Percentiles rank a stretch among this genome's conserved stretches.
Conservation (phyloP, 345 rosid species). For the Cochlearia excelsa region DNA sequence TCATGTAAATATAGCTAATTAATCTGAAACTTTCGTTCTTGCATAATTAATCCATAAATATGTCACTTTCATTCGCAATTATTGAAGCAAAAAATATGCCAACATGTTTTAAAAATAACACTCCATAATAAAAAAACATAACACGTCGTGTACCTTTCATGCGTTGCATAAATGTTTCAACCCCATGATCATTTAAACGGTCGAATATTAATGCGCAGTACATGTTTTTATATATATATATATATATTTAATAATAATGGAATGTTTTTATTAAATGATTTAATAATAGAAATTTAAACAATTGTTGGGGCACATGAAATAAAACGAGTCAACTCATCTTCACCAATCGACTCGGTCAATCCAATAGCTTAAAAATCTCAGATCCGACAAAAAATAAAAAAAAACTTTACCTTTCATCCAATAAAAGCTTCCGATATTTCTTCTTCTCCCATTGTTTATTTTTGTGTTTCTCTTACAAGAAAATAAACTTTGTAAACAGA, state of each 20-base stretch:
- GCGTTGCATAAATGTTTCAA: too few species aligned
- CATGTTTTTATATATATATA: neutral
- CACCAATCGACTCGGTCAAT: constrained; percentile 28
- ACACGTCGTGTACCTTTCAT: too few species aligned
- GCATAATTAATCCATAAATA: too few species aligned
- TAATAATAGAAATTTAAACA: too few species aligned
- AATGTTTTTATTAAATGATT: constrained; percentile 13
- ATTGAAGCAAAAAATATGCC: too few species aligned
- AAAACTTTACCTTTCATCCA: constrained; percentile 19
- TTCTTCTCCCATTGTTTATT: constrained; percentile 19
- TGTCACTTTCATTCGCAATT: too few species aligned
- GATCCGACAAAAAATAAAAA: neutral
- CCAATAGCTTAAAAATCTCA: constrained; percentile 18
- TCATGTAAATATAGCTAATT: too few species aligned
- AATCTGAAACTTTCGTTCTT: too few species aligned
- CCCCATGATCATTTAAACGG: constrained; percentile 15
- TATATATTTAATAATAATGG: neutral
- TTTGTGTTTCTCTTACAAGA: neutral
- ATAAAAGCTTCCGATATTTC: constrained; percentile 33
- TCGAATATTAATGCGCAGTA: constrained; percentile 19
- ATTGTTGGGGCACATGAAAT: constrained; percentile 27
- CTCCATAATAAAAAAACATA: too few species aligned
- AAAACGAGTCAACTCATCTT: constrained; percentile 37
- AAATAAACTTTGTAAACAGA: constrained; percentile 2
- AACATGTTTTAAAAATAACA: too few species aligned